A percentile compares a stretch with the other conserved stretches of the same genome.
These are phyloP conservation scores for Acanthamoeba lenticulata DNA, from an alignment of 208 protist genomes.

Conservation along the genomic window DNA sequence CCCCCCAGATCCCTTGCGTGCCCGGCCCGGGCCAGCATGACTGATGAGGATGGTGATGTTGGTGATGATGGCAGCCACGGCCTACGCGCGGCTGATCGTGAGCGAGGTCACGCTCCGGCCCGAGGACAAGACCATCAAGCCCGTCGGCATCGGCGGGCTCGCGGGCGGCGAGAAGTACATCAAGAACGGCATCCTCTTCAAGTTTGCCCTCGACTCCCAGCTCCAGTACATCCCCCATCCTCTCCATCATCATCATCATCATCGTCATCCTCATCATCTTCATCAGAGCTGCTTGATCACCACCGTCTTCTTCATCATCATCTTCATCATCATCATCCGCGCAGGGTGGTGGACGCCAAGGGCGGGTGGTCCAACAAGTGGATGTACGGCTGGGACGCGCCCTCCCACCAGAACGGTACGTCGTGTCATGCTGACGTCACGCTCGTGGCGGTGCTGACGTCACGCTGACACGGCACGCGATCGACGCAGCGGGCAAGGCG, in stretches of 20 bases:
- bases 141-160: constrained; percentile 36
- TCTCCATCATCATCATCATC: too few relatives aligned
- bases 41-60: too few relatives aligned
- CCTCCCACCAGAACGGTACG: constrained; percentile 16
- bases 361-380: background rate
- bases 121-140: background rate
- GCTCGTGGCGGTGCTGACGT: too few relatives aligned
- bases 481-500: background rate
- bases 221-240: background rate
- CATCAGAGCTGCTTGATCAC: too few relatives aligned
- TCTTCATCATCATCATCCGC: too few relatives aligned
- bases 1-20: too few relatives aligned
- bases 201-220: constrained; percentile 64
- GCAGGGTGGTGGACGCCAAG: background rate
- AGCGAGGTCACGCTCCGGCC: constrained; percentile 22
- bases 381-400: constrained; percentile 37
- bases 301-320: too few relatives aligned
- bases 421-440: too few relatives aligned
- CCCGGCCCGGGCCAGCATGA: too few relatives aligned
- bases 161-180: constrained; percentile 55
- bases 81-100: constrained; percentile 47
- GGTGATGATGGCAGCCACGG: too few relatives aligned
- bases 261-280: too few relatives aligned
- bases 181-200: constrained; percentile 66
- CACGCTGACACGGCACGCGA: too few relatives aligned